Conservation (phyloP, 176 grass and related monocot genomes). For the Melocanna baccifera region DNA sequence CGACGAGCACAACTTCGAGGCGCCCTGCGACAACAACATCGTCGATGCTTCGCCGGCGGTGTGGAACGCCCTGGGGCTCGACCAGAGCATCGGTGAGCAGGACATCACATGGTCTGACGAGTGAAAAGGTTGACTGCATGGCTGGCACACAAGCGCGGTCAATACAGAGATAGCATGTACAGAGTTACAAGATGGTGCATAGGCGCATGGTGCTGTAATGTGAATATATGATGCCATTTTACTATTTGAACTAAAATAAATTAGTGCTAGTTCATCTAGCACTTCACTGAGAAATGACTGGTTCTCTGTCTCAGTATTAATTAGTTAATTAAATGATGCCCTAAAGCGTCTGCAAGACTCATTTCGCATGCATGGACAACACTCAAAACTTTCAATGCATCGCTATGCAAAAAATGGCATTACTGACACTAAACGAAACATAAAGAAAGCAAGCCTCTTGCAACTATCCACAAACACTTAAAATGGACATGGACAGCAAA, state of each 20-base stretch:
- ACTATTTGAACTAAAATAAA: too few species aligned
- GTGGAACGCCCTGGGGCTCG: conserved; percentile 45
- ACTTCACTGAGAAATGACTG: too few species aligned
- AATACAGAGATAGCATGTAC: too few species aligned
- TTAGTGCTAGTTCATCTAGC: too few species aligned
- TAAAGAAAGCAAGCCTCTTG: not conserved
- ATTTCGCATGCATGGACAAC: not conserved
- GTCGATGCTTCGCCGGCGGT: conserved; percentile 42
- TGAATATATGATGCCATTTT: too few species aligned
- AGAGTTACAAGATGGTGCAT: too few species aligned
- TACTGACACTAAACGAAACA: not conserved
- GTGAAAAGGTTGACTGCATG: too few species aligned
- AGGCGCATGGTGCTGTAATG: too few species aligned
- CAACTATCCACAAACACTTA: not conserved
- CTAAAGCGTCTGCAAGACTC: not conserved
- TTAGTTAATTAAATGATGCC: not conserved
- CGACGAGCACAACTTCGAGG: conserved; percentile 28
- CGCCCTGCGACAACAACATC: conserved; percentile 49
- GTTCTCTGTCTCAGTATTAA: too few species aligned
- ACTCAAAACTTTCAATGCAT: not conserved
- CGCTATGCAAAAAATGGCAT: not conserved
- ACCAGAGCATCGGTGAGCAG: not conserved
- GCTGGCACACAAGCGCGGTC: too few species aligned
- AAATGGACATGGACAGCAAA: not conserved
- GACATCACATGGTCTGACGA: conserved; percentile 40